Percentiles rank a stretch among this genome's conserved stretches.
Evolutionary conservation across 2,329 filamentous ascomycete genomes (phyloP).

Genomic region (Podosphaera leucotricha): DNA sequence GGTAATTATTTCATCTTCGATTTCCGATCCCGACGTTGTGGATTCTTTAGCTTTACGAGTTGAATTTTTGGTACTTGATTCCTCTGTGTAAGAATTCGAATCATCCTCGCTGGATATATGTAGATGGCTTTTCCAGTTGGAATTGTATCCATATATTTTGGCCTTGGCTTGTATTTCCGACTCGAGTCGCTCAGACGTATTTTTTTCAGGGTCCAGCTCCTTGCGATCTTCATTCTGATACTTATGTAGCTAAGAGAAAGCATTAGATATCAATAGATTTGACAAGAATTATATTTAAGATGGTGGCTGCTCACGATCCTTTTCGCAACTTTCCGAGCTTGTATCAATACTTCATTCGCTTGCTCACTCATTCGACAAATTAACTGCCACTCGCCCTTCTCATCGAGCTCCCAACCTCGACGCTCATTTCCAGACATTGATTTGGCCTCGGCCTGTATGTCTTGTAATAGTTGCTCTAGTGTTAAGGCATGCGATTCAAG

Average conservation of each 20-base stretch:
- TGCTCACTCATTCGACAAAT: conserved; percentile 11
- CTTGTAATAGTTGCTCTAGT: conserved; percentile 8
- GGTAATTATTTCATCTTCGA: background rate
- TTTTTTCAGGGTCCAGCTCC: conserved; percentile 7
- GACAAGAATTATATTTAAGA: background rate
- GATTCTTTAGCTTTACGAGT: no score
- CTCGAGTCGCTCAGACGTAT: conserved; percentile 4
- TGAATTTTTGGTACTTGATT: background rate
- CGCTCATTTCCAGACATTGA: conserved; percentile 7
- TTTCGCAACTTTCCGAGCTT: conserved; percentile 5
- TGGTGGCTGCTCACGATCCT: conserved; percentile 8
- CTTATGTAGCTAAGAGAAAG: conserved; percentile 5
- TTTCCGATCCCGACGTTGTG: background rate
- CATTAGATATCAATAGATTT: background rate
- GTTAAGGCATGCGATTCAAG: conserved; percentile 10
- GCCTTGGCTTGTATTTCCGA: conserved; percentile 7
- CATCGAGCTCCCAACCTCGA: conserved; percentile 8
- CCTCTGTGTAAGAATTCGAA: background rate
- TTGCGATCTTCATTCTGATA: conserved; percentile 7
- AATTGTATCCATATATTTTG: conserved; percentile 3
- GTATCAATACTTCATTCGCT: conserved; percentile 5
- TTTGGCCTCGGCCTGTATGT: conserved; percentile 6
- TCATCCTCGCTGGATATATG: background rate
- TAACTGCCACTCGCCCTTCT: conserved; percentile 10
- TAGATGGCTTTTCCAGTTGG: conserved; percentile 3